Base-by-base conservation (phyloP, 2,329 filamentous ascomycete genomes). In the Colletotrichum magnum region DNA sequence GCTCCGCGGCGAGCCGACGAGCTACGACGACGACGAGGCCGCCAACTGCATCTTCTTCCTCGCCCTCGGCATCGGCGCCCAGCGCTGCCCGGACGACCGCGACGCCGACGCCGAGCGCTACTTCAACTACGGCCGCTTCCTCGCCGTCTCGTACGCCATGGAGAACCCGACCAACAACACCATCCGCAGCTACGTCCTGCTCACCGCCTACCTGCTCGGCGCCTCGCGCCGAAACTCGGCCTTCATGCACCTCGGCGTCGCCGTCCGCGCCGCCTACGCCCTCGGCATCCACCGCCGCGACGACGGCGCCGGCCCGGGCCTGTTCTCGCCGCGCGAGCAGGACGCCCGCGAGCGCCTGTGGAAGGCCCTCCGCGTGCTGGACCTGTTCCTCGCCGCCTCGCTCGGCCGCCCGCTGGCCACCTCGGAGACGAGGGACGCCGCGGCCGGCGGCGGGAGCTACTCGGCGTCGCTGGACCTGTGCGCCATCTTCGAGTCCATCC, bases 211-310 rank as follows among this genome's bases (percentile, higher is more conserved):
- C 62, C 74, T 82, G 0, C 69, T 82, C 0, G 77, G 75, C 2
- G 77, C 76, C 3, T 80, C 77, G 3, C 75, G 78, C 2, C 74
- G 77, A 0, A 81, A 81, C 45, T 77, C 80, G 4, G 80, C 80
- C 0, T 81, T 79, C 12, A 79, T 81, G 77, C 76, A 80, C 32
- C 74, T 82, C 2, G 80, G 80, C 3, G 76, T 78, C 48, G 80
- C 79, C 2, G 79, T 78, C 1, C 73, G 79, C 21, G 82, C 83
- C 6, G 79, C 79, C 2, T 78, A 79, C 51, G 75, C 78, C 0
- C 70, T 81, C 6, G 79, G 78, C 0, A 73, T 80, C 1, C 76
- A 80, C 45, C 72, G 75, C 2, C 65, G 74, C 7, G 73, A 80
- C 26, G 75, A 77, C 58, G 15, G 16, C 15, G 45, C 9, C 32